phyloP scores from a whole-genome alignment of 768 basidiomycete species.

The Auricularia cornea region DNA sequence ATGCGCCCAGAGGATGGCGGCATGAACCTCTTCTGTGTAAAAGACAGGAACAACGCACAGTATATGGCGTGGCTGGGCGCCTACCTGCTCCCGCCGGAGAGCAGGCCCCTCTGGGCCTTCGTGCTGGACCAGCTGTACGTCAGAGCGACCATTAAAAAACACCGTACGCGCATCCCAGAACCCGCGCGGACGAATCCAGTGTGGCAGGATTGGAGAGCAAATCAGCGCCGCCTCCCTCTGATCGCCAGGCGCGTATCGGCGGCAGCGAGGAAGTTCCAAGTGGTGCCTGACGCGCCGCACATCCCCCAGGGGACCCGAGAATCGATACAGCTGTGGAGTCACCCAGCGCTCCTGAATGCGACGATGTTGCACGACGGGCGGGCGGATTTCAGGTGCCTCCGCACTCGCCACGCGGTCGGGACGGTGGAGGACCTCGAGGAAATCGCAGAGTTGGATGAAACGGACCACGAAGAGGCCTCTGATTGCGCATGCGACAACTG shows the following conservation, averaged over 20 bases:
- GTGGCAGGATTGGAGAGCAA: background rate
- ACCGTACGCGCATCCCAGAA: background rate
- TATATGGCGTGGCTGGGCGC: background rate
- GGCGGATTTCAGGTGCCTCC: background rate
- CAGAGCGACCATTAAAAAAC: too few species aligned
- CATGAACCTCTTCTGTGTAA: background rate
- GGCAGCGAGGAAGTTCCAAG: background rate
- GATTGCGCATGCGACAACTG: background rate
- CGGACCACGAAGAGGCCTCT: background rate
- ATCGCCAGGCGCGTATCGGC: background rate
- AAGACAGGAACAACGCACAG: background rate
- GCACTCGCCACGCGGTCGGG: background rate
- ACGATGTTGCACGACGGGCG: background rate
- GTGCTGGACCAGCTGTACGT: background rate
- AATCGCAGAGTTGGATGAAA: background rate
- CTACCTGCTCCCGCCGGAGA: background rate
- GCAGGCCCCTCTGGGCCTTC: background rate
- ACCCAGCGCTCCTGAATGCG: background rate
- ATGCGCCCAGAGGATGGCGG: background rate
- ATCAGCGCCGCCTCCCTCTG: background rate
- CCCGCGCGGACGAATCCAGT: background rate
- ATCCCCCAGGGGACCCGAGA: background rate
- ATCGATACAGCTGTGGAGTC: background rate
- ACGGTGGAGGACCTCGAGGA: background rate
- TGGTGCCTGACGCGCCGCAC: background rate